A percentile compares a stretch with the other conserved stretches of the same genome.
Conservation (phyloP, 345 rosid genomes). For the Syzygium grande region DNA sequence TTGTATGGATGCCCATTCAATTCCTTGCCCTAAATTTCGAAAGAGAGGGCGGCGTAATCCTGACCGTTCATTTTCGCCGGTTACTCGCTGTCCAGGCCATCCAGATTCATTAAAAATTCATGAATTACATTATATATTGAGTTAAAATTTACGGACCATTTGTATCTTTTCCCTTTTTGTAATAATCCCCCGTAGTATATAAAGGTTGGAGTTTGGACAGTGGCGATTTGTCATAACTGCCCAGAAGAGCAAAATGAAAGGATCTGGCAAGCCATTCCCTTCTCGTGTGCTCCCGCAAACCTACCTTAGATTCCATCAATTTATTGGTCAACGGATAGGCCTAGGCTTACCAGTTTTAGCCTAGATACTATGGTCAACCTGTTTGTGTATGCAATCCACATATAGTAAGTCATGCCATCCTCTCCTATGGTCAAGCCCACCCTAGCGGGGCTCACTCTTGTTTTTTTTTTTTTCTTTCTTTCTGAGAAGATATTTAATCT, state of each 20-base stretch:
- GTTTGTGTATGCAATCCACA: not conserved
- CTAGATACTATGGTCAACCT: not conserved
- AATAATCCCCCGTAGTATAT: not conserved
- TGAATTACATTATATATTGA: too few species aligned
- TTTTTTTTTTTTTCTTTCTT: not conserved
- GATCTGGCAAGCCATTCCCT: not conserved
- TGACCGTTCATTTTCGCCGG: not conserved
- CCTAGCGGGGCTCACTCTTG: not conserved
- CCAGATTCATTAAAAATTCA: too few species aligned
- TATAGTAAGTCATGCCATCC: not conserved
- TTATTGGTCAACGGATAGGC: not conserved
- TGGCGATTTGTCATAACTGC: not conserved
- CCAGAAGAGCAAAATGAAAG: not conserved
- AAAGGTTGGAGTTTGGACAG: not conserved
- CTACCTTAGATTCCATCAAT: not conserved
- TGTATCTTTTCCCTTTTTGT: not conserved
- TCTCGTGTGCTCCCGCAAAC: not conserved
- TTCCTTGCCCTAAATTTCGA: not conserved
- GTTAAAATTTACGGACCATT: too few species aligned
- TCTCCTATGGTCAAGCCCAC: not conserved
- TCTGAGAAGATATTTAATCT: not conserved
- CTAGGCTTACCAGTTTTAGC: not conserved
- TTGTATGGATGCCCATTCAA: not conserved
- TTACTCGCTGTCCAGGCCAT: too few species aligned
- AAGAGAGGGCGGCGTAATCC: not conserved